Conservation (phyloP, 345 rosid species). For the Iberis pinnata region DNA sequence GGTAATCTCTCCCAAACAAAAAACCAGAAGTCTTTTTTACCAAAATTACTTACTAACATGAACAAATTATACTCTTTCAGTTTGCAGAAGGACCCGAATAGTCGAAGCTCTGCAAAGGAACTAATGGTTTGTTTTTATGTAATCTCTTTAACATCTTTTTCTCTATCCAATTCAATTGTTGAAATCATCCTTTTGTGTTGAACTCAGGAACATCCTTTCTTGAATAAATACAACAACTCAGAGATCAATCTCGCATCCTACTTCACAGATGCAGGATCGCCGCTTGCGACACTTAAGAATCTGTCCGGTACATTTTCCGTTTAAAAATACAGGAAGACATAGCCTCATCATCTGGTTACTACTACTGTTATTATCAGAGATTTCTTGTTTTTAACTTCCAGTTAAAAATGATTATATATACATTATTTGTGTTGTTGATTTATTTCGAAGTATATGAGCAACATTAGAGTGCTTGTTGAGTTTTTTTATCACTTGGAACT, state of each 20-base stretch:
- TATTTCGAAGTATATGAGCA: conserved; percentile 17
- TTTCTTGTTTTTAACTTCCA: conserved; percentile 3
- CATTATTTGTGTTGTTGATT: background rate
- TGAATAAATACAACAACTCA: conserved; percentile 56
- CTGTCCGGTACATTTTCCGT: too few relatives aligned
- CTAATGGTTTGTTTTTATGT: conserved; percentile 27
- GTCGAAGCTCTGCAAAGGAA: conserved; percentile 59
- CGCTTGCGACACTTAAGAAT: conserved; percentile 70
- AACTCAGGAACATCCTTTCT: conserved; percentile 63
- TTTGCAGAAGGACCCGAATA: conserved; percentile 61
- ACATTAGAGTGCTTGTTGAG: background rate
- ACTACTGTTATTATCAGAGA: conserved; percentile 12
- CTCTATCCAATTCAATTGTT: background rate
- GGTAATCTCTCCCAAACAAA: conserved; percentile 38
- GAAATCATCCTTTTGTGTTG: background rate
- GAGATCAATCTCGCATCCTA: conserved; percentile 64
- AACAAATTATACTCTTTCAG: conserved; percentile 37
- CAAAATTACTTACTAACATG: background rate
- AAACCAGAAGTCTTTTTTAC: background rate
- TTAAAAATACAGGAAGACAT: conserved; percentile 14
- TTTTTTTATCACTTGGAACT: background rate
- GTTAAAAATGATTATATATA: background rate
- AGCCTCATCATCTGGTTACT: conserved; percentile 7
- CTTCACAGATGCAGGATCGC: conserved; percentile 84
- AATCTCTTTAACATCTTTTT: background rate